A percentile compares a stretch with the other conserved stretches of the same genome.
Evolutionary conservation across 2,329 filamentous ascomycete species (phyloP).

Genomic region (Aspergillus persii): DNA sequence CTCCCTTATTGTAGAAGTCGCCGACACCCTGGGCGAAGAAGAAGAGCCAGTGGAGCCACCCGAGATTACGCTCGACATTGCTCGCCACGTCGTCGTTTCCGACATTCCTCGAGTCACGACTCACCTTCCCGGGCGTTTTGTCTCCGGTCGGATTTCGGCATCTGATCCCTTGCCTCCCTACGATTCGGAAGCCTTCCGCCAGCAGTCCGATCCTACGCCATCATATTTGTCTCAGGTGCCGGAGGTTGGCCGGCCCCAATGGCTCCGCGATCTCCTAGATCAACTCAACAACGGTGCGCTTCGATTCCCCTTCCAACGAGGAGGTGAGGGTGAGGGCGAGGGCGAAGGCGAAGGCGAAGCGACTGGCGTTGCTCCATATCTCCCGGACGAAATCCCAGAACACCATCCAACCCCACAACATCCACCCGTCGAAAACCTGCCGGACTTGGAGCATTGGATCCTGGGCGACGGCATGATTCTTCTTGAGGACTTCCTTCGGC

Average conservation of each 20-base stretch:
- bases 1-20: slow-evolving; percentile 67
- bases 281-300: slow-evolving; percentile 35
- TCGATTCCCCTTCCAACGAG: slow-evolving; percentile 24
- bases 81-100: slow-evolving; percentile 75
- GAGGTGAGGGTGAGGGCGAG: background rate
- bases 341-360: slow-evolving; percentile 16
- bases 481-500: slow-evolving; percentile 35
- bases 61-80: slow-evolving; percentile 57
- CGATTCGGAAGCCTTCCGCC: slow-evolving; percentile 40
- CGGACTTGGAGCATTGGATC: slow-evolving; percentile 34
- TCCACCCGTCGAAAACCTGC: slow-evolving; percentile 26
- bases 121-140: slow-evolving; percentile 64
- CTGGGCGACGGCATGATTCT: slow-evolving; percentile 32
- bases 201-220: slow-evolving; percentile 34
- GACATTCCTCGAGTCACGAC: slow-evolving; percentile 70
- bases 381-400: slow-evolving; percentile 9
- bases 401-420: slow-evolving; percentile 15
- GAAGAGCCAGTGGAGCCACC: slow-evolving; percentile 45
- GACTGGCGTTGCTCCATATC: slow-evolving; percentile 9
- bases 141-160: slow-evolving; percentile 65
- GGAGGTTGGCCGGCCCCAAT: slow-evolving; percentile 33
- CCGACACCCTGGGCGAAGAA: slow-evolving; percentile 51
- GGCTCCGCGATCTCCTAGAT: slow-evolving; percentile 36
- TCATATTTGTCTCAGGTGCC: slow-evolving; percentile 32
- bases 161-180: slow-evolving; percentile 80